phyloP scores from a whole-genome alignment of 2,329 filamentous ascomycete species.

The Sarocladium brachiariae region DNA sequence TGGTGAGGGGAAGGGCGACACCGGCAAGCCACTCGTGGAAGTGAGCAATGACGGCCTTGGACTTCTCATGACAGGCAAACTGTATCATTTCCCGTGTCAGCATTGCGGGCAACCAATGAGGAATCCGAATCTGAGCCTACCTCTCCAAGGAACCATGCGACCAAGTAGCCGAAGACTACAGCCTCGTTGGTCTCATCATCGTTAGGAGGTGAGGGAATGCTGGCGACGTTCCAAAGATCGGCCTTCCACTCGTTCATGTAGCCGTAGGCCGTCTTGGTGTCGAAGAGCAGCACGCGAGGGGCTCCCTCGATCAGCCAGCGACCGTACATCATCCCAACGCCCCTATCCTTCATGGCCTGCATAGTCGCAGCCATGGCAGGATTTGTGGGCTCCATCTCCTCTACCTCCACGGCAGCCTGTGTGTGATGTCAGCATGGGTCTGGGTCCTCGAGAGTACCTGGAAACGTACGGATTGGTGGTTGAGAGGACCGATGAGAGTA shows the following conservation, averaged over 20 bases:
- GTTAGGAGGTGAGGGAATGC: conserved; percentile 85
- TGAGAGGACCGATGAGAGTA: conserved; percentile 89
- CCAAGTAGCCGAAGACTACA: conserved; percentile 93
- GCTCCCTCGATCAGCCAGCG: conserved; percentile 97
- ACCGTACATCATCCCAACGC: conserved; percentile 84
- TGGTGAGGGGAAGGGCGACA: conserved; percentile 84
- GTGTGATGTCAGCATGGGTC: conserved; percentile 4
- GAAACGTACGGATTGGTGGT: conserved; percentile 71
- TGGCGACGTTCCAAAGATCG: conserved; percentile 86
- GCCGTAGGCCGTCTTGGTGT: conserved; percentile 86
- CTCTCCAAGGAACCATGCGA: conserved; percentile 97
- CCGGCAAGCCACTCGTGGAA: conserved; percentile 99
- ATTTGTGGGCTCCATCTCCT: conserved; percentile 79
- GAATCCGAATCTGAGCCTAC: conserved; percentile 40
- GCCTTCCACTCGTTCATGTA: conserved; percentile 96
- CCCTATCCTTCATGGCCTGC: conserved; percentile 85
- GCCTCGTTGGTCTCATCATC: conserved; percentile 97
- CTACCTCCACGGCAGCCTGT: conserved; percentile 94
- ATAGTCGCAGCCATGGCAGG: conserved; percentile 77
- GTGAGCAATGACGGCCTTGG: conserved; percentile 88
- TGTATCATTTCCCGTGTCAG: conserved; percentile 31
- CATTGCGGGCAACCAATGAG: neutral
- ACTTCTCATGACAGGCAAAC: conserved; percentile 92
- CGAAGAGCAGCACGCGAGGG: conserved; percentile 86
- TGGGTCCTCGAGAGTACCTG: neutral